Conservation (phyloP, 1,284 basidiomycete genomes). For the Malassezia restricta region DNA sequence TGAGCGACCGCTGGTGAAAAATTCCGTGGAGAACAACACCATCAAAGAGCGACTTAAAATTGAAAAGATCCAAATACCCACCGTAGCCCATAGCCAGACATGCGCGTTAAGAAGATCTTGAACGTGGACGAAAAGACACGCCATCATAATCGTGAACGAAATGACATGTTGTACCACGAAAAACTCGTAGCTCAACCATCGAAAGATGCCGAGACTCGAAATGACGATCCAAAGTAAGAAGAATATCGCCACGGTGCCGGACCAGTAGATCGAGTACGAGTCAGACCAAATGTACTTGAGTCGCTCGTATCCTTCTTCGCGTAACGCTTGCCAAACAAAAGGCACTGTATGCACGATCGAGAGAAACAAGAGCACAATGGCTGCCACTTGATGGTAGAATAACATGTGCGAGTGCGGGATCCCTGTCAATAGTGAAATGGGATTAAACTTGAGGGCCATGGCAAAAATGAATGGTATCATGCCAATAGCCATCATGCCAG, state of each 20-base stretch:
- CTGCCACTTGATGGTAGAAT: constrained; percentile 38
- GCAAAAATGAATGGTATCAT: constrained; percentile 36
- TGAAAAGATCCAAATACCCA: constrained; percentile 14
- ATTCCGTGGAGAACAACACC: constrained; percentile 3
- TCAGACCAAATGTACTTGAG: constrained; percentile 20
- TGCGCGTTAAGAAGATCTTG: not conserved
- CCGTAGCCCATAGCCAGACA: constrained; percentile 6
- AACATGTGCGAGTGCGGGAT: constrained; percentile 32
- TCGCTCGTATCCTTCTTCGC: constrained; percentile 20
- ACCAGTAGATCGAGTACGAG: constrained; percentile 23
- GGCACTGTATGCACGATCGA: constrained; percentile 32
- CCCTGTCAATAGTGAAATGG: constrained; percentile 31
- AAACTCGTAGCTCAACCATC: constrained; percentile 36
- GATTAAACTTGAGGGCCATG: constrained; percentile 33
- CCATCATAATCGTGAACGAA: constrained; percentile 26
- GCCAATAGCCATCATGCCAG: constrained; percentile 32
- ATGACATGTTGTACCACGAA: constrained; percentile 36
- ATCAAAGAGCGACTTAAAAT: not conserved
- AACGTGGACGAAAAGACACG: constrained; percentile 11
- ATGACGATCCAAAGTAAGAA: constrained; percentile 26
- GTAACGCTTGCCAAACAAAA: constrained; percentile 29
- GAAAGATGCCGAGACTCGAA: constrained; percentile 25
- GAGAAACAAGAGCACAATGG: constrained; percentile 33
- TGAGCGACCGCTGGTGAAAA: constrained; percentile 1
- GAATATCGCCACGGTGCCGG: constrained; percentile 27